Evolutionary conservation across 75 land plant species (phyloP).

Genomic region (Azolla pinnata): DNA sequence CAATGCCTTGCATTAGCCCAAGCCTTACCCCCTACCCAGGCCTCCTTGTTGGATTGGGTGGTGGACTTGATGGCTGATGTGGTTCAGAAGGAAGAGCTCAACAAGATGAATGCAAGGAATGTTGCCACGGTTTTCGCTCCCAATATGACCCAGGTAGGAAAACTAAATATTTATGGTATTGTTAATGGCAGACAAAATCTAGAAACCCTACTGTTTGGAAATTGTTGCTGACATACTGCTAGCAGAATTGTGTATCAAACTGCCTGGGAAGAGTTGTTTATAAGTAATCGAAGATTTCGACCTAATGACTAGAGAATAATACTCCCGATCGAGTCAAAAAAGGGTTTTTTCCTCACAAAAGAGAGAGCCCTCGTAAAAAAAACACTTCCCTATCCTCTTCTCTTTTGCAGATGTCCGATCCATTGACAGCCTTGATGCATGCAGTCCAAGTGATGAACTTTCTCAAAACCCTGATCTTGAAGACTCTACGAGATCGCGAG

Average conservation of each 20-base stretch:
- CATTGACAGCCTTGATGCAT: constrained; percentile 95
- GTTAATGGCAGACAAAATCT: no score
- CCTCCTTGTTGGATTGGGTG: constrained; percentile 85
- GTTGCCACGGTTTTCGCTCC: constrained; percentile 99
- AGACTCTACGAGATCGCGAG: constrained; percentile 64
- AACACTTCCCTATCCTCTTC: constrained; percentile 3
- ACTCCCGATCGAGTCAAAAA: no score
- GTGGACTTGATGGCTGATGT: constrained; percentile 95
- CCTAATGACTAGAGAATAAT: no score
- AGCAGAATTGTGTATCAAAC: no score
- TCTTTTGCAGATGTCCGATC: constrained; percentile 90
- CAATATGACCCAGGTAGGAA: constrained; percentile 98
- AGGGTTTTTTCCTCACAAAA: no score
- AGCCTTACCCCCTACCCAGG: constrained; percentile 65
- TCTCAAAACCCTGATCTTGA: constrained; percentile 72
- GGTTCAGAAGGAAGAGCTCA: constrained; percentile 75
- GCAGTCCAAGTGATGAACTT: constrained; percentile 99
- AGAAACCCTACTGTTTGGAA: no score
- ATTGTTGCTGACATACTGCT: no score
- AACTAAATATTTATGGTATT: no score
- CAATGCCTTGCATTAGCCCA: constrained; percentile 58
- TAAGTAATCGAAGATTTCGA: no score
- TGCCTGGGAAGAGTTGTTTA: no score
- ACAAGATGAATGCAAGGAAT: constrained; percentile 97
- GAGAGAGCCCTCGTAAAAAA: no score